These are phyloP conservation scores for Carnegiea gigantea DNA, from an alignment of 179 eudicot genomes.

Conservation along the genomic window DNA sequence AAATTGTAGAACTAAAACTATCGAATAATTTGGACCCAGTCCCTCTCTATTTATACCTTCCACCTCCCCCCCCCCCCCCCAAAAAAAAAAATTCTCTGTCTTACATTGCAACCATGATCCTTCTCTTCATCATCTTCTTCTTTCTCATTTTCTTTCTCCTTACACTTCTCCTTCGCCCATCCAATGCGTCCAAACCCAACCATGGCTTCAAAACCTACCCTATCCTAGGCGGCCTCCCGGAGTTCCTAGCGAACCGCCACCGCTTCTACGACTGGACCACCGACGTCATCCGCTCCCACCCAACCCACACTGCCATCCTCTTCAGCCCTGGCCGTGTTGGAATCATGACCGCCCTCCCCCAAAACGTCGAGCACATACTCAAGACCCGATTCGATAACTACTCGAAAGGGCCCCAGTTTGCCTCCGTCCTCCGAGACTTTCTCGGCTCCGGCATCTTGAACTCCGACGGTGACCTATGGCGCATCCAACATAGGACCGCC, in stretches of 20 bases:
- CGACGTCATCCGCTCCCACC: conserved; percentile 40
- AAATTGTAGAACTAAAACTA: too few species aligned
- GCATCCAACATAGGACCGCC: conserved; percentile 67
- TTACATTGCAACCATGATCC: too few species aligned
- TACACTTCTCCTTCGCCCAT: neutral
- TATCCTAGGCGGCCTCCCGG: conserved; percentile 63
- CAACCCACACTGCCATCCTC: conserved; percentile 61
- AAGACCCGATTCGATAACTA: conserved; percentile 67
- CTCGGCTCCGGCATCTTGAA: conserved; percentile 83
- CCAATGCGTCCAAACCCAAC: neutral
- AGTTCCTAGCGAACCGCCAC: conserved; percentile 66
- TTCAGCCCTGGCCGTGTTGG: conserved; percentile 61
- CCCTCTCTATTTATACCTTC: too few species aligned
- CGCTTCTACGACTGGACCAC: conserved; percentile 83
- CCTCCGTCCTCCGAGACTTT: conserved; percentile 50
- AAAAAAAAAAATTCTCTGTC: too few species aligned
- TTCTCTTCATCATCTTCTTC: neutral
- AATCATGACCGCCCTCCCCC: conserved; percentile 70
- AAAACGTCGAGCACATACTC: conserved; percentile 66
- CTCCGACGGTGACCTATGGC: conserved; percentile 66
- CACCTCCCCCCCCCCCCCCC: too few species aligned
- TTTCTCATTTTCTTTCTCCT: too few species aligned
- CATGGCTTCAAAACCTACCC: conserved; percentile 65
- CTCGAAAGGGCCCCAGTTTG: conserved; percentile 60
- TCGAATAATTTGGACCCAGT: too few species aligned